phyloP scores from a whole-genome alignment of 169 alveolate genomes.

The Cryptosporidium tyzzeri region DNA sequence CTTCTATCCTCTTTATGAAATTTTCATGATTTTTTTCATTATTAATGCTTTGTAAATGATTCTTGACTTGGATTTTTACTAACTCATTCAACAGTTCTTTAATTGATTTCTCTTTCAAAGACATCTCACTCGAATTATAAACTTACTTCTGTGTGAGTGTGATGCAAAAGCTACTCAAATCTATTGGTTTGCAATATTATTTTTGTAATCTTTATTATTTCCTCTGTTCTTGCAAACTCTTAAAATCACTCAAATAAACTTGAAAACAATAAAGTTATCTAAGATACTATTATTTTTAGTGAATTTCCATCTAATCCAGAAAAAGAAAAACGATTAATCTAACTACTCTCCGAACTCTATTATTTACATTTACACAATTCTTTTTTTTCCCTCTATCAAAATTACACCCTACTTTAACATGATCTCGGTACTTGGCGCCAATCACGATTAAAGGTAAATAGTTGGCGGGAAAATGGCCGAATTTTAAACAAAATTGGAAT shows the following conservation, averaged over 20 bases:
- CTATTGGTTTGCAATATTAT: background rate
- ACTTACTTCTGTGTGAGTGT: background rate
- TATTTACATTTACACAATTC: no score
- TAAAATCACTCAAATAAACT: background rate
- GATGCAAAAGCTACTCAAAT: background rate
- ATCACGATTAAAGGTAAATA: background rate
- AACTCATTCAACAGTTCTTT: constrained; percentile 18
- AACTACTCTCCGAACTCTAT: background rate
- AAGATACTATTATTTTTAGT: no score
- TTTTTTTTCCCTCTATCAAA: background rate
- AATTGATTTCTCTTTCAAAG: background rate
- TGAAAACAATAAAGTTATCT: background rate
- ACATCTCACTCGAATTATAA: background rate
- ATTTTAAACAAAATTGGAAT: no score
- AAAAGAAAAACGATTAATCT: background rate
- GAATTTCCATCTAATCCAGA: background rate
- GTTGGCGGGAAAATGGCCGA: background rate
- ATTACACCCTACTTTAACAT: constrained; percentile 21
- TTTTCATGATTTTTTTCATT: background rate
- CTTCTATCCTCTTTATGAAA: constrained; percentile 4
- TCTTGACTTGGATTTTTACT: background rate
- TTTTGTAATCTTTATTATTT: background rate
- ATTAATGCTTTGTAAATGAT: background rate
- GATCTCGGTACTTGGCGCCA: constrained; percentile 42
- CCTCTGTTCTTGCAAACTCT: no score